A percentile compares a stretch with the other conserved stretches of the same genome.
Conservation (phyloP, 1,284 basidiomycete species). For the Gomphus bonarii region DNA sequence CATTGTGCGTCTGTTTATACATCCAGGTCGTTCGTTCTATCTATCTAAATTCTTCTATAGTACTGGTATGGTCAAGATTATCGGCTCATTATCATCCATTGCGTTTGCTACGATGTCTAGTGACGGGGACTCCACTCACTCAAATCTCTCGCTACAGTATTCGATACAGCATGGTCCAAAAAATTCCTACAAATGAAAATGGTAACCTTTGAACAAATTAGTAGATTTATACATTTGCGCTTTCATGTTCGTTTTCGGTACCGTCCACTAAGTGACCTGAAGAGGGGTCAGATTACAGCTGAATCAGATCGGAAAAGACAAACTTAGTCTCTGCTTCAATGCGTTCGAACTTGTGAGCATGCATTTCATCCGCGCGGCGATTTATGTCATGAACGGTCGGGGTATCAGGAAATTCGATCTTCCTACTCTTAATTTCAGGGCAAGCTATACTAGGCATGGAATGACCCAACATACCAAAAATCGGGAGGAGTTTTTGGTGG, state of each 20-base stretch:
- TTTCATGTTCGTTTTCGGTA: not conserved
- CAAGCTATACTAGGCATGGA: not conserved
- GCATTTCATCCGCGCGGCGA: slow-evolving; percentile 56
- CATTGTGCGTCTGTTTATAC: slow-evolving; percentile 23
- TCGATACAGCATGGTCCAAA: slow-evolving; percentile 20
- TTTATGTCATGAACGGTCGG: slow-evolving; percentile 73
- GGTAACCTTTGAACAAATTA: not conserved
- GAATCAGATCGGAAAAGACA: slow-evolving; percentile 17
- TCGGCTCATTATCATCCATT: slow-evolving; percentile 39
- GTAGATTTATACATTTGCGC: not conserved
- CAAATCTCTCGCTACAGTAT: slow-evolving; percentile 37
- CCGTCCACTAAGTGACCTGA: not conserved
- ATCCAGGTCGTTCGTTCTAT: not conserved
- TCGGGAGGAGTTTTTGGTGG: slow-evolving; percentile 70
- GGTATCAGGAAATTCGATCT: slow-evolving; percentile 81
- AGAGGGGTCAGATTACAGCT: not conserved
- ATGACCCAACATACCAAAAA: slow-evolving; percentile 44
- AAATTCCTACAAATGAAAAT: not conserved
- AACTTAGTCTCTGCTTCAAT: slow-evolving; percentile 50
- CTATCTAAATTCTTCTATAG: slow-evolving; percentile 22
- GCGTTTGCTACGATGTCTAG: slow-evolving; percentile 30
- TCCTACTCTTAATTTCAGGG: slow-evolving; percentile 21
- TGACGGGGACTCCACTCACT: slow-evolving; percentile 32
- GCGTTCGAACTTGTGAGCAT: slow-evolving; percentile 45
- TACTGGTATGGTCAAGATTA: slow-evolving; percentile 32